These are phyloP conservation scores for Casuarina cunninghamiana DNA, from an alignment of 306 rosid genomes.

Conservation along the genomic window DNA sequence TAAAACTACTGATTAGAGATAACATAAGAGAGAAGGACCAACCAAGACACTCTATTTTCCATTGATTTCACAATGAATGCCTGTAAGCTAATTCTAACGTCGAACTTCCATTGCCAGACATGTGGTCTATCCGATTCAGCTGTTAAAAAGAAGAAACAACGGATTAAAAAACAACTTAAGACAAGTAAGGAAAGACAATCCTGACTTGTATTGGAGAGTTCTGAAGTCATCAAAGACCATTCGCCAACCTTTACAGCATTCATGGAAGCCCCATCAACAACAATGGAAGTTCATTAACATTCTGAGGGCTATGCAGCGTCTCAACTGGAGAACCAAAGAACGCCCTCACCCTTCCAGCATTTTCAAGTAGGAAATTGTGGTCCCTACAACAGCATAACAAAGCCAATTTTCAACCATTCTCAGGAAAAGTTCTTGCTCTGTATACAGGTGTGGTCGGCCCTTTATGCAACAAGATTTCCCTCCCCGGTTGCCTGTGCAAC, in stretches of 20 bases:
- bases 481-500: slow-evolving; percentile 32
- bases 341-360: slow-evolving; percentile 20
- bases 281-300: background rate
- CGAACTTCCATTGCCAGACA: background rate
- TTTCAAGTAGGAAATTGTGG: slow-evolving; percentile 18
- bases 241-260: background rate
- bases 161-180: background rate
- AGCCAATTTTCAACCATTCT: slow-evolving; percentile 22
- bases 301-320: slow-evolving; percentile 22
- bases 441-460: slow-evolving; percentile 13
- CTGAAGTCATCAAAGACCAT: background rate
- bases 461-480: slow-evolving; percentile 24
- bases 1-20: too few relatives aligned
- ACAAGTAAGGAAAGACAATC: background rate
- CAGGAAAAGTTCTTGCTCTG: slow-evolving; percentile 20
- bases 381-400: slow-evolving; percentile 4
- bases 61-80: background rate
- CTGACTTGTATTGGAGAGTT: background rate
- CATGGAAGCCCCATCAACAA: background rate
- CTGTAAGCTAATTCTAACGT: background rate
- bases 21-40: too few relatives aligned
- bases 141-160: background rate
- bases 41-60: background rate
- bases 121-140: background rate
- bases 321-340: slow-evolving; percentile 28